A percentile compares a stretch with the other conserved stretches of the same genome.
Conservation (phyloP, 768 basidiomycete genomes). For the Brasilioporus rufonigricans region DNA sequence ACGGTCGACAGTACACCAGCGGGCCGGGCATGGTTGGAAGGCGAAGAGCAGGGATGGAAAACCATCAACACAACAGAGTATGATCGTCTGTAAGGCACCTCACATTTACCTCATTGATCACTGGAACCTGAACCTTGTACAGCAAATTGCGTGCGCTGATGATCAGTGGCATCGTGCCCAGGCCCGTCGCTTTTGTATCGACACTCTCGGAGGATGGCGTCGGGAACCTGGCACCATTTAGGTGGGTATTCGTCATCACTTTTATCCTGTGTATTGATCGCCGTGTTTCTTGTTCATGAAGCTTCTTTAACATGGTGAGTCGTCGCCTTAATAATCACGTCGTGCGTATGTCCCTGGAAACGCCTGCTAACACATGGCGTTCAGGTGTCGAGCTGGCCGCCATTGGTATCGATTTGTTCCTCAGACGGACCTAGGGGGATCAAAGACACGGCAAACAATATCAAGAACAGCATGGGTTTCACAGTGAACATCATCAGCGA, state of each 20-base stretch:
- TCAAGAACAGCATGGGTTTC: conserved; percentile 43
- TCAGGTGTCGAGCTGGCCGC: conserved; percentile 24
- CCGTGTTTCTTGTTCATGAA: not conserved
- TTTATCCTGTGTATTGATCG: not conserved
- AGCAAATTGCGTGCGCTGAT: conserved; percentile 33
- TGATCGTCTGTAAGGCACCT: conserved; percentile 23
- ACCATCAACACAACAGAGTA: conserved; percentile 25
- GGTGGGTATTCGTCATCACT: conserved; percentile 29
- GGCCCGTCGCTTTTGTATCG: conserved; percentile 46
- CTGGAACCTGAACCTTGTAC: not conserved
- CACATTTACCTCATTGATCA: not conserved
- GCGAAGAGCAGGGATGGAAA: conserved; percentile 36
- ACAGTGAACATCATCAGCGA: conserved; percentile 57
- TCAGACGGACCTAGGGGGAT: conserved; percentile 4
- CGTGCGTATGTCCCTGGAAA: not conserved
- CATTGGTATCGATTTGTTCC: conserved; percentile 39
- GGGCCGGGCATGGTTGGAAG: conserved; percentile 32
- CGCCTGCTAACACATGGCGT: not conserved
- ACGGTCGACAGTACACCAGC: conserved; percentile 20
- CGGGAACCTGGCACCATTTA: conserved; percentile 44
- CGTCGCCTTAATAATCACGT: too few species aligned
- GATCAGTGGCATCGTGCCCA: conserved; percentile 37
- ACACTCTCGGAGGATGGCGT: conserved; percentile 33
- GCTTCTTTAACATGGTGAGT: not conserved
- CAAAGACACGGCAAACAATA: conserved; percentile 46